Evolutionary conservation across 371 early-diverging fungal genomes (phyloP).

Genomic region (Apophysomyces variabilis): DNA sequence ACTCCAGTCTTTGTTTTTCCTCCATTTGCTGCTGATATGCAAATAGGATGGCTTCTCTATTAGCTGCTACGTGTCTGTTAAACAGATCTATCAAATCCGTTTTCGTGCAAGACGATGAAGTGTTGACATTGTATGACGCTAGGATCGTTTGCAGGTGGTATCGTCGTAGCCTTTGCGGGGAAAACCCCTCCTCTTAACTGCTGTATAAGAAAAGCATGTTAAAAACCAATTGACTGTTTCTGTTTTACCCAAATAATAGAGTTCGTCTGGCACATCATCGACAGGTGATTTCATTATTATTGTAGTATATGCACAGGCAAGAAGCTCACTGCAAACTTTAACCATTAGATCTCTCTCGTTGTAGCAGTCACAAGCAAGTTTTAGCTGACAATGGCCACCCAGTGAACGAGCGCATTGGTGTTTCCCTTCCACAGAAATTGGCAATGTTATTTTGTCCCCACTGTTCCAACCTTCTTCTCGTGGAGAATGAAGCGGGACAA

Average conservation of each 20-base stretch:
- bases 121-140: slow-evolving; percentile 9
- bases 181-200: slow-evolving; percentile 15
- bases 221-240: neutral
- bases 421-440: too few species aligned
- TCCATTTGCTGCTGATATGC: slow-evolving; percentile 15
- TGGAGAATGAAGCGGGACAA: slow-evolving; percentile 72
- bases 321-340: neutral
- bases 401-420: too few species aligned
- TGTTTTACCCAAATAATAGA: slow-evolving; percentile 26
- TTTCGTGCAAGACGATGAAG: neutral
- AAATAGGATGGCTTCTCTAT: slow-evolving; percentile 7
- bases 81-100: slow-evolving; percentile 16
- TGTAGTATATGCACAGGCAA: neutral
- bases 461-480: slow-evolving; percentile 83
- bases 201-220: neutral
- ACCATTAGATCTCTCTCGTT: neutral
- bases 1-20: slow-evolving; percentile 3
- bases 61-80: slow-evolving; percentile 9
- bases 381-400: too few species aligned
- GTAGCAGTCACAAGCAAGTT: too few species aligned
- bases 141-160: slow-evolving; percentile 26
- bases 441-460: slow-evolving; percentile 88
- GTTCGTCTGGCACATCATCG: slow-evolving; percentile 18
- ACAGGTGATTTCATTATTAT: neutral
- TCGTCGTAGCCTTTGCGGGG: slow-evolving; percentile 15